Conservation (phyloP, 73 alveolate species). For the Urostyla sp. region DNA sequence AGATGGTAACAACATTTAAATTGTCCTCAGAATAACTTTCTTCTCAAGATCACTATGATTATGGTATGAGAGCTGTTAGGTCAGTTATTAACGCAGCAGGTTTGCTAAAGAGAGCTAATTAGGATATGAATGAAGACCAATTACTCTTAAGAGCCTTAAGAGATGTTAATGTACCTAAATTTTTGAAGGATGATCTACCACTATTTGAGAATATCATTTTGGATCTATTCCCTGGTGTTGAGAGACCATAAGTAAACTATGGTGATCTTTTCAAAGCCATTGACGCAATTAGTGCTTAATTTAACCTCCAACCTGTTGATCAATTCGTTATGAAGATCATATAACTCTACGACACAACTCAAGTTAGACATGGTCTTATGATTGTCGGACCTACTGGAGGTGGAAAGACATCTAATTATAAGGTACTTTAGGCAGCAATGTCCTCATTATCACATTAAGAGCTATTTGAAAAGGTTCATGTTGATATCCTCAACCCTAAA, state of each 20-base stretch:
- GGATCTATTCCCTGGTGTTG: slow-evolving; percentile 99
- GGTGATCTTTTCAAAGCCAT: slow-evolving; percentile 84
- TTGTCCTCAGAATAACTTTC: slow-evolving; percentile 95
- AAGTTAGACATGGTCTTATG: slow-evolving; percentile 99
- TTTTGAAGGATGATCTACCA: slow-evolving; percentile 98
- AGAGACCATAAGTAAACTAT: slow-evolving; percentile 90
- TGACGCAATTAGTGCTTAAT: slow-evolving; percentile 69
- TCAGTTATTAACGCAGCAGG: slow-evolving; percentile 95
- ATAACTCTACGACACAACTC: slow-evolving; percentile 96
- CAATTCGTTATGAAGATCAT: slow-evolving; percentile 93
- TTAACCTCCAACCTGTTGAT: slow-evolving; percentile 89
- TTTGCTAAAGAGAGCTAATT: slow-evolving; percentile 85
- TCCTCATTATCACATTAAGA: slow-evolving; percentile 80
- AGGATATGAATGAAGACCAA: slow-evolving; percentile 95
- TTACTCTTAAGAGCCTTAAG: slow-evolving; percentile 97
- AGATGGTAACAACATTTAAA: slow-evolving; percentile 93
- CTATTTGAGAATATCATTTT: slow-evolving; percentile 96
- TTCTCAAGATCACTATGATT: slow-evolving; percentile 95
- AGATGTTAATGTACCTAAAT: slow-evolving; percentile 98
- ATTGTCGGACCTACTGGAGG: slow-evolving; percentile 99
- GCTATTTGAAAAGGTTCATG: slow-evolving; percentile 84
- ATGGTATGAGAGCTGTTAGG: slow-evolving; percentile 98
- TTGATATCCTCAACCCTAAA: slow-evolving; percentile 96
- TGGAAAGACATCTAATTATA: slow-evolving; percentile 94
- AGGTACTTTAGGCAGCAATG: slow-evolving; percentile 88